Evolutionary conservation across 306 rosid genomes (phyloP), one percentile per base, ranked within the genome.

Genomic region (Dalbergia cultrata): DNA sequence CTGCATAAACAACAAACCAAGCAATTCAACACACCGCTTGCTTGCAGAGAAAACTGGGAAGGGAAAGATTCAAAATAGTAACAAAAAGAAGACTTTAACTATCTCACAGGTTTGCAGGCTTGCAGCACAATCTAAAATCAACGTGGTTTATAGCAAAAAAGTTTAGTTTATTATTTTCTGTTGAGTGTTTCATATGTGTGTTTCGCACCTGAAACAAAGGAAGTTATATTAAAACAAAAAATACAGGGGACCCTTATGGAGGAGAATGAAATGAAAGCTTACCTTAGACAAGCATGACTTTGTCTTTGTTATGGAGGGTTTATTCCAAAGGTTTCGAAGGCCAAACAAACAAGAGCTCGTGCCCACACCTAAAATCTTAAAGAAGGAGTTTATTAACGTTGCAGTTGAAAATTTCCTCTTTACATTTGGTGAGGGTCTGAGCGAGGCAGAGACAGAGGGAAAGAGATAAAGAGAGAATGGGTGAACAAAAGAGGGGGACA

Each of bases 231-330:
- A 16, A 9, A 57, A 53, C n/a, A n/a, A 5, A 44, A 68, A 57
- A 62, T 2, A 19, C 74, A 45, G 43, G 39, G 70, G 7, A 34
- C 7, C 69, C 50, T 64, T 16, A 37, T 39, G 47, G 5, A 17
- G 50, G 60, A 41, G 3, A 53, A 53, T 14, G 59, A 13, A 54
- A 78, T 64, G 16, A 61, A 82, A 79, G 59, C 7, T 65, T 80
- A 90, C 97, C 97, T 90, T 86, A 68, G 6, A 67, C 41, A 19
- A 67, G 18, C 86, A 87, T 86, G 80, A 74, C 14, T 67, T 26
- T 0, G 2, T 37, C 41, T 37, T 7, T 67, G 6, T 54, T 6
- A 41, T 22, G 49, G 49, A 47, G 22, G 18, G 70, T 14, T 47
- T 64, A 72, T 37, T 69, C 41, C 1, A 60, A 8, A 16, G 52